Percentiles rank a stretch among this genome's conserved stretches.
phyloP scores from a whole-genome alignment of 2,329 filamentous ascomycete genomes.

The Botrytis medusae region DNA sequence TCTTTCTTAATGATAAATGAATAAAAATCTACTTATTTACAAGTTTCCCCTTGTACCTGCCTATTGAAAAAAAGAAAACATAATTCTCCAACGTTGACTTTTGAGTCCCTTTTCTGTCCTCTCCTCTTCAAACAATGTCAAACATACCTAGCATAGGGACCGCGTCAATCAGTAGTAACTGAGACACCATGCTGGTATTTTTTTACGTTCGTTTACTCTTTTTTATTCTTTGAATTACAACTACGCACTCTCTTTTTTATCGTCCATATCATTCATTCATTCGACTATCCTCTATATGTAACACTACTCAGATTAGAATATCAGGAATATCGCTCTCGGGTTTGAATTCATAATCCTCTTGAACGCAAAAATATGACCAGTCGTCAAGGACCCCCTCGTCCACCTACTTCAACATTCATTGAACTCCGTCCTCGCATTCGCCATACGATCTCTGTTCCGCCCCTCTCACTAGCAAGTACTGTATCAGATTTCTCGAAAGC shows the following conservation, averaged over 20 bases:
- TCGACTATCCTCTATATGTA: not conserved
- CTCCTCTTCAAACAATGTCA: not conserved
- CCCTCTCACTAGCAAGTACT: not conserved
- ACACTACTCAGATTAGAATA: not conserved
- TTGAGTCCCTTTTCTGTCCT: not conserved
- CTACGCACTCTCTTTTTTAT: not conserved
- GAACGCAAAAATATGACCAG: conserved; percentile 2
- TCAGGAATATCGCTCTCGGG: not conserved
- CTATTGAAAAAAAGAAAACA: too few species aligned
- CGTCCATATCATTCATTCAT: not conserved
- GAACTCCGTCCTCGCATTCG: conserved; percentile 11
- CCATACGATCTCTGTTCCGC: conserved; percentile 11
- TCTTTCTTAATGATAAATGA: conserved; percentile 22
- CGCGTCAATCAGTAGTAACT: conserved; percentile 18
- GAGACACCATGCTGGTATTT: conserved; percentile 18
- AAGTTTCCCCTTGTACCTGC: not conserved
- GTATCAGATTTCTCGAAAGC: not conserved
- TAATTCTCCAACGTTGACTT: not conserved
- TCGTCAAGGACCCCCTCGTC: conserved; percentile 16
- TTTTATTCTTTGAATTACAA: not conserved
- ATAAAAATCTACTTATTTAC: conserved; percentile 12
- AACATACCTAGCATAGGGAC: conserved; percentile 15
- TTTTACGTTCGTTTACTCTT: conserved; percentile 16
- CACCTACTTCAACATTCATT: conserved; percentile 6
- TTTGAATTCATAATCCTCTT: not conserved